Evolutionary conservation across 805 yeast genomes (phyloP), one percentile per base, ranked within the genome.

Genomic region (Barnettozyma populi): DNA sequence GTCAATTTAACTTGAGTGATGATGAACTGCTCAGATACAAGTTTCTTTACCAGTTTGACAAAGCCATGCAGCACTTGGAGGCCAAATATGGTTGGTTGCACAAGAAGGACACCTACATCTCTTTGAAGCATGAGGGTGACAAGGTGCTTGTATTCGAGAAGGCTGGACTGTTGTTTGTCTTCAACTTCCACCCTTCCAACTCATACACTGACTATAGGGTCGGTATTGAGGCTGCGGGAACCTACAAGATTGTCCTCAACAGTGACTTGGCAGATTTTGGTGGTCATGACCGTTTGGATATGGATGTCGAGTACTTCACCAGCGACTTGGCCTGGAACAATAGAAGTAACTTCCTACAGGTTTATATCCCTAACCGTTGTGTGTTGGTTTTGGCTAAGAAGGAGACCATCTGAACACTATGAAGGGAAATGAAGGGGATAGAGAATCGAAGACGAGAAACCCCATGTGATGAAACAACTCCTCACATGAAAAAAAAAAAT

Each of bases 121-220:
- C 96, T 0, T 74, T 90, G 62, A 92, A 92, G 64, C 81, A 94
- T 64, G 96, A 92, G 56, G 75, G 75, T 36, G 99, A 92, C 70
- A 92, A 92, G 67, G 84, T 92, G 45, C 66, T 94, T 47, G 96
- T 80, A 0, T 94, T 81, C 68, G 98, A 92, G 67, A 79, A 97
- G 56, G 88, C 84, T 46, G 94, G 90, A 0, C 74, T 88, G 29
- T 61, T 94, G 44, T 94, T 92, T 59, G 73, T 90, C 27, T 90
- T 90, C 74, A 92, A 94, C 67, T 88, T 94, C 75, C 88, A 92
- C 66, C 95, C 96, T 29, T 76, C 85, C 0, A 71, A 87, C 47
- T 86, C 95, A 2, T 92, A 73, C 66, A 72, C 87, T 2, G 96
- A 89, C 67, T 92, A 90, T 69, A 79, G 95, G 62, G 74, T 92